Conservation (phyloP, 2,329 filamentous ascomycete genomes). For the Penicillium digitatum region DNA sequence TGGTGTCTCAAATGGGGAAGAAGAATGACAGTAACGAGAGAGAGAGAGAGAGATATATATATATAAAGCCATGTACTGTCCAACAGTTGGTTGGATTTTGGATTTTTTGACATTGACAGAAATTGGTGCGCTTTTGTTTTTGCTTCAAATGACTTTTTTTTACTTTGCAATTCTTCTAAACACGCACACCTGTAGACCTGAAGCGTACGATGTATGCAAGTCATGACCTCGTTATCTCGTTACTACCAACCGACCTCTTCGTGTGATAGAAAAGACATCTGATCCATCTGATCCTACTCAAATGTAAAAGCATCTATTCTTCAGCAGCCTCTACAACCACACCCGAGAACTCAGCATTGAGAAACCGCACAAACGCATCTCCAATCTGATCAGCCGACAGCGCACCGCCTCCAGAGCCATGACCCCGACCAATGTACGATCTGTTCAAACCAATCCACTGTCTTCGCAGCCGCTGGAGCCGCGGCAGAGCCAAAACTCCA, state of each 20-base stretch:
- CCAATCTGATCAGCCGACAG: slow-evolving; percentile 36
- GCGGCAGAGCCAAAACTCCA: slow-evolving; percentile 40
- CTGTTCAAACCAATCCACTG: slow-evolving; percentile 48
- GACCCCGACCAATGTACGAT: slow-evolving; percentile 36
- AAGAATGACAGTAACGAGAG: slow-evolving; percentile 4
- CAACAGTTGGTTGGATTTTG: slow-evolving; percentile 1
- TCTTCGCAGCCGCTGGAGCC: slow-evolving; percentile 43
- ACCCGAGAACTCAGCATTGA: slow-evolving; percentile 44
- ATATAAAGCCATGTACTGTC: neutral
- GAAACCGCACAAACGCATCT: slow-evolving; percentile 46
- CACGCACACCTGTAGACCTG: neutral
- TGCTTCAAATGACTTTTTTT: neutral
- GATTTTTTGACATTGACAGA: slow-evolving; percentile 5
- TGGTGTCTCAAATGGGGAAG: slow-evolving; percentile 4
- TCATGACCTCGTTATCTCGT: slow-evolving; percentile 8
- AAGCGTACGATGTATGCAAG: neutral
- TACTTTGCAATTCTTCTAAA: neutral
- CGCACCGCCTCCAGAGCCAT: slow-evolving; percentile 33
- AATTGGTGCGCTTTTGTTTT: neutral
- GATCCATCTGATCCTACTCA: neutral
- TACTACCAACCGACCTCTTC: neutral
- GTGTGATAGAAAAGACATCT: slow-evolving; percentile 1
- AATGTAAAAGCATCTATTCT: slow-evolving; percentile 1
- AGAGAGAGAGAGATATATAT: no score
- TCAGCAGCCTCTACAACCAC: slow-evolving; percentile 15